A percentile compares a stretch with the other conserved stretches of the same genome.
These are phyloP conservation scores for Chytriomyces confervae DNA, from an alignment of 192 early-diverging fungal genomes.

Conservation along the genomic window DNA sequence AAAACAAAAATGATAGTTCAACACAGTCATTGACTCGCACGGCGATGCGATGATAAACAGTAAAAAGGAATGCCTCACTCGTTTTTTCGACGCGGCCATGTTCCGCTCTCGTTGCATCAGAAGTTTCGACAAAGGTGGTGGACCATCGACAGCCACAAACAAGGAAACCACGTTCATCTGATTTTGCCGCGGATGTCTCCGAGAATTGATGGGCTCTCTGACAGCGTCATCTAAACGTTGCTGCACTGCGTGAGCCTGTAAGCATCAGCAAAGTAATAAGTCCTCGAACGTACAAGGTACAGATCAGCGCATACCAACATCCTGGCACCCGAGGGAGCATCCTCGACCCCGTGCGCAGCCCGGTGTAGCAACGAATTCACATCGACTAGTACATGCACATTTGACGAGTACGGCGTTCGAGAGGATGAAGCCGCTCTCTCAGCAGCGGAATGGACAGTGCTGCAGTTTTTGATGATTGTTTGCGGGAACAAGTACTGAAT, in stretches of 20 bases:
- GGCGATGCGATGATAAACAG: too few relatives aligned
- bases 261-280: neutral
- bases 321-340: neutral
- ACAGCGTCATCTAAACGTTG: neutral
- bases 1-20: neutral
- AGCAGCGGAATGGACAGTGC: too few relatives aligned
- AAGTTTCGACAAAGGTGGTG: conserved; percentile 16
- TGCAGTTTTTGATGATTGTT: neutral
- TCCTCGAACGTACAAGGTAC: too few relatives aligned
- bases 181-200: neutral
- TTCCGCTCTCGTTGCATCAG: neutral
- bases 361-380: conserved; percentile 14
- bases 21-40: too few relatives aligned
- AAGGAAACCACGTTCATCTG: neutral
- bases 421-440: neutral
- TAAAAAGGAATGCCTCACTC: neutral
- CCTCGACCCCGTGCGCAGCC: neutral
- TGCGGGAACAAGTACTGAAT: conserved; percentile 3
- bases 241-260: neutral
- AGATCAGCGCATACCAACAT: too few relatives aligned
- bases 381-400: neutral
- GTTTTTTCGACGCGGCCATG: neutral
- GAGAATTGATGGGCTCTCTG: neutral
- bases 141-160: conserved; percentile 16
- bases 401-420: neutral